A percentile compares a stretch with the other conserved stretches of the same genome.
These are phyloP conservation scores for Pittosporum tobira DNA, from an alignment of 129 eudicot species.

Conservation along the genomic window DNA sequence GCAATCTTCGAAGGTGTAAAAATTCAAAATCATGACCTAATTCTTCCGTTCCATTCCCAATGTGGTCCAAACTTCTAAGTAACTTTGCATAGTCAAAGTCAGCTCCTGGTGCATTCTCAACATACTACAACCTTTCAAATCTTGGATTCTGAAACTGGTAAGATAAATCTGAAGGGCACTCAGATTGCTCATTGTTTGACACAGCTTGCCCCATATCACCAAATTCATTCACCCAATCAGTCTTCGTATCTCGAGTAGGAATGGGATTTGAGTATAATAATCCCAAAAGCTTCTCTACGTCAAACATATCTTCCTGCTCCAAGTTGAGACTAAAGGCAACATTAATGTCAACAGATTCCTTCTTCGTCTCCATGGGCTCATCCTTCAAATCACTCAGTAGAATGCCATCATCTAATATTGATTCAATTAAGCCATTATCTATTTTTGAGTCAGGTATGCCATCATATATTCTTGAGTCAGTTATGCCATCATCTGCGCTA, in stretches of 20 bases:
- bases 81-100: neutral
- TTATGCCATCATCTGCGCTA: conserved; percentile 3
- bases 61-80: conserved; percentile 6
- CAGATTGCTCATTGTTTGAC: neutral
- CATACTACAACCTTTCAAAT: too few species aligned
- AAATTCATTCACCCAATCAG: neutral
- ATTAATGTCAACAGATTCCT: neutral
- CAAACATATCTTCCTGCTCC: conserved; percentile 56
- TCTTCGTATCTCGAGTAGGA: neutral
- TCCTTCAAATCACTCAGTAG: conserved; percentile 8
- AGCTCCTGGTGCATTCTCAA: too few species aligned
- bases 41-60: conserved; percentile 9
- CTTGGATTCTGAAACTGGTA: conserved; percentile 18
- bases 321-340: neutral
- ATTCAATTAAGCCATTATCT: neutral
- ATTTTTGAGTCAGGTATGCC: conserved; percentile 20
- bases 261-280: conserved; percentile 10
- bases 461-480: conserved; percentile 1
- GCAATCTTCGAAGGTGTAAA: conserved; percentile 42
- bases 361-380: conserved; percentile 7
- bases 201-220: neutral
- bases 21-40: conserved; percentile 46
- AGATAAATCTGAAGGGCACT: neutral
- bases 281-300: conserved; percentile 56
- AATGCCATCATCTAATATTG: neutral